Percentiles rank a stretch among this genome's conserved stretches.
Conservation (phyloP, 345 rosid genomes). For the Theobroma cacao region DNA sequence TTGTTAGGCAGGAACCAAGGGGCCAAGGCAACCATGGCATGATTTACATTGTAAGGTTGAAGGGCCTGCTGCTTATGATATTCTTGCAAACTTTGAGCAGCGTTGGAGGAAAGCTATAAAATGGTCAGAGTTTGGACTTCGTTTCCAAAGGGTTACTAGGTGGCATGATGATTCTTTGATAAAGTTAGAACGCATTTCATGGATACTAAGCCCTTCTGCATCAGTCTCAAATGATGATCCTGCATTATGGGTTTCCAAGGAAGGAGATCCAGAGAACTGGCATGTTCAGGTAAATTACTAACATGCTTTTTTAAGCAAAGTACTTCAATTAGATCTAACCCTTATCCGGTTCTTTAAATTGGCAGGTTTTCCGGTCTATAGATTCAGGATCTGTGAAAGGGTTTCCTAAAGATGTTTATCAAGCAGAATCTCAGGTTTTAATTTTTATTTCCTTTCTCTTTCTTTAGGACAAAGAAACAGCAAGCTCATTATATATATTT, state of each 20-base stretch:
- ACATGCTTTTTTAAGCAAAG: slow-evolving; percentile 2
- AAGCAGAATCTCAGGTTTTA: slow-evolving; percentile 62
- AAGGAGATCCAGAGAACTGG: slow-evolving; percentile 69
- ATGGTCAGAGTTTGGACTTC: slow-evolving; percentile 63
- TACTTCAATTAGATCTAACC: background rate
- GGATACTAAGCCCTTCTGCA: slow-evolving; percentile 72
- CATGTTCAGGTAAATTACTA: slow-evolving; percentile 62
- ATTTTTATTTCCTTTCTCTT: background rate
- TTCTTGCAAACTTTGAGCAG: slow-evolving; percentile 84
- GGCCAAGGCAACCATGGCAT: slow-evolving; percentile 91
- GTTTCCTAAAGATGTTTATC: slow-evolving; percentile 63
- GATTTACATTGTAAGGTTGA: slow-evolving; percentile 86
- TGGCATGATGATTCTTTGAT: slow-evolving; percentile 87
- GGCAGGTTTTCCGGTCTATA: slow-evolving; percentile 74
- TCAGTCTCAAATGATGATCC: slow-evolving; percentile 42
- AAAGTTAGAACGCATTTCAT: slow-evolving; percentile 80
- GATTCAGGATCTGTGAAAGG: slow-evolving; percentile 92
- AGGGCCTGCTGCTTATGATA: slow-evolving; percentile 95
- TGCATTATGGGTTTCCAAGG: slow-evolving; percentile 46
- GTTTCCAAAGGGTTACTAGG: slow-evolving; percentile 54
- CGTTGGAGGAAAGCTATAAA: slow-evolving; percentile 85
- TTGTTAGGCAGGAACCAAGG: slow-evolving; percentile 57
- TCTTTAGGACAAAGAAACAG: background rate
- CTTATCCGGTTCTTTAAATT: slow-evolving; percentile 1
- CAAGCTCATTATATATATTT: background rate